Evolutionary conservation across 1,284 basidiomycete species (phyloP).

Genomic region (Coniferiporia weirii): DNA sequence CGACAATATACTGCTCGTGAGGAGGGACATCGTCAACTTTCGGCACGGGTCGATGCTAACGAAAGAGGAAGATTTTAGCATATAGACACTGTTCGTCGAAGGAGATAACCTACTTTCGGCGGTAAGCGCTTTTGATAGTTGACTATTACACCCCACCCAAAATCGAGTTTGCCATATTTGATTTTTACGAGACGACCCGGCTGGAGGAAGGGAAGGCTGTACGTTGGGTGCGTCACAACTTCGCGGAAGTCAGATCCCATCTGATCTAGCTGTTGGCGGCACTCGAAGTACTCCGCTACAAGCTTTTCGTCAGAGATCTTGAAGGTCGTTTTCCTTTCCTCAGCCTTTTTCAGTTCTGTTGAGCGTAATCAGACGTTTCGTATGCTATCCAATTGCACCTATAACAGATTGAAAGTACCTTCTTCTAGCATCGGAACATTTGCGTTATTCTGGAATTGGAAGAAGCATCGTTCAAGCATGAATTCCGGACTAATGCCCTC

Average conservation of each 20-base stretch:
- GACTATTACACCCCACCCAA: conserved; percentile 94
- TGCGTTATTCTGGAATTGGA: conserved; percentile 94
- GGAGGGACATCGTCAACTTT: conserved; percentile 67
- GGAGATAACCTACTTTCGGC: conserved; percentile 49
- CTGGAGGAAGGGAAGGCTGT: conserved; percentile 91
- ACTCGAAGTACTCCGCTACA: conserved; percentile 89
- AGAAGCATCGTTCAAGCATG: conserved; percentile 98
- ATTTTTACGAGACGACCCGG: conserved; percentile 88
- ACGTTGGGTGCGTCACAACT: conserved; percentile 93
- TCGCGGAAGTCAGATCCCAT: conserved; percentile 84
- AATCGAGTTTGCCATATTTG: conserved; percentile 83
- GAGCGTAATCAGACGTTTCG: background rate
- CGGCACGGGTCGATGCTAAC: conserved; percentile 48
- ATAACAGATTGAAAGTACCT: conserved; percentile 39
- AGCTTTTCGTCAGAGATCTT: conserved; percentile 79
- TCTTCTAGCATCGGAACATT: conserved; percentile 85
- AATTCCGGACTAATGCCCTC: conserved; percentile 98
- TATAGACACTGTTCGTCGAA: background rate
- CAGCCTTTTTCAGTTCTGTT: conserved; percentile 72
- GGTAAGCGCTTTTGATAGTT: conserved; percentile 85
- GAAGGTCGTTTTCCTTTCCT: conserved; percentile 63
- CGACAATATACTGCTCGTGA: conserved; percentile 90
- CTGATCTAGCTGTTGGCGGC: conserved; percentile 86
- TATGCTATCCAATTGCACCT: background rate
- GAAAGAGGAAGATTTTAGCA: background rate